Evolutionary conservation across 805 yeast species (phyloP).

Genomic region (Saccharomycopsis sp.): DNA sequence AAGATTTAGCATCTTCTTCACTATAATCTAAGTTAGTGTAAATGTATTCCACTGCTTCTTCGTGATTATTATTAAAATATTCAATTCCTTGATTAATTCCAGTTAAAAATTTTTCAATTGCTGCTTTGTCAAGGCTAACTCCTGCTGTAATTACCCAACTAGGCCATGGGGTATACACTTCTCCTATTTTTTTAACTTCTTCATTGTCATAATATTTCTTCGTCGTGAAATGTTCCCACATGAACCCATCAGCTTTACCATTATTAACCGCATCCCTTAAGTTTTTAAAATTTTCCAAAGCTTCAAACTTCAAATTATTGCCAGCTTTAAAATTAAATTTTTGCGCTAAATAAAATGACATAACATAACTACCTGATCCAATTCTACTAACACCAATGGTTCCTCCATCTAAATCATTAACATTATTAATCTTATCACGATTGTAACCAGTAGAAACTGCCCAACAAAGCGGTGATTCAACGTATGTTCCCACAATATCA

Average conservation of each 20-base stretch:
- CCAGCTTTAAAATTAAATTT: slow-evolving; percentile 47
- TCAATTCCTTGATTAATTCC: slow-evolving; percentile 62
- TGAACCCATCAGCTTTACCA: slow-evolving; percentile 62
- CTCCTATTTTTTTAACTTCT: slow-evolving; percentile 79
- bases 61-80: slow-evolving; percentile 52
- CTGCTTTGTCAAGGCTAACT: slow-evolving; percentile 27
- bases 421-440: slow-evolving; percentile 46
- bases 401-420: slow-evolving; percentile 50
- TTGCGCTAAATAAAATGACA: slow-evolving; percentile 78
- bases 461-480: slow-evolving; percentile 84
- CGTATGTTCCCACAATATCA: slow-evolving; percentile 74
- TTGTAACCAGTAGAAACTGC: slow-evolving; percentile 71
- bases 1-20: slow-evolving; percentile 66
- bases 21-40: slow-evolving; percentile 66
- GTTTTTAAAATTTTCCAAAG: slow-evolving; percentile 62
- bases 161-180: slow-evolving; percentile 94
- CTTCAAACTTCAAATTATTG: slow-evolving; percentile 45
- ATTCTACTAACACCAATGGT: slow-evolving; percentile 76
- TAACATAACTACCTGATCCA: slow-evolving; percentile 88
- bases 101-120: slow-evolving; percentile 35
- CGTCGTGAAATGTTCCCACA: slow-evolving; percentile 95
- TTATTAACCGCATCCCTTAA: slow-evolving; percentile 72
- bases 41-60: slow-evolving; percentile 63
- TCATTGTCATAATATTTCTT: slow-evolving; percentile 74
- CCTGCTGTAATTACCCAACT: slow-evolving; percentile 76